Base-by-base conservation (phyloP, 495 filamentous ascomycete species). In the Hypoxylon fragiforme region DNA sequence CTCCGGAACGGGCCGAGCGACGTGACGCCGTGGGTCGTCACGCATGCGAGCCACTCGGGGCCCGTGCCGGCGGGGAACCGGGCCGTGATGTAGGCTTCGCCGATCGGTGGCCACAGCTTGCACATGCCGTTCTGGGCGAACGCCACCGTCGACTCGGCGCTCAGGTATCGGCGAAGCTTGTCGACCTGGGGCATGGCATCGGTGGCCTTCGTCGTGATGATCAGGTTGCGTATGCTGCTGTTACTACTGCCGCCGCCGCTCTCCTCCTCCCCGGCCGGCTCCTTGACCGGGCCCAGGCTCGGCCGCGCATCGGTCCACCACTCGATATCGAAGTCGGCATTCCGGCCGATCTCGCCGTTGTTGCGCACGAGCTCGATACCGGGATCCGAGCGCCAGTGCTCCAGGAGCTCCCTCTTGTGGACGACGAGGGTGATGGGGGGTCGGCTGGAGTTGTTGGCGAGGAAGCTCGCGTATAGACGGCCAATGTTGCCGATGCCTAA, bases 61-160 rank as follows among this genome's bases (percentile, higher is more conserved):
- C 86, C 87, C 15, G 84, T 73, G 0, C 61, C 71, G 9, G 50
- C 50, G 3, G 78, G 73, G 26, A 63, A 71, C 13, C 70, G 56
- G 20, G 54, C 41, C 2, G 18, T 30, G 13, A 57, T 60, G 42
- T 74, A 74, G 7, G 42, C 20, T 5, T 52, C 50, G 5, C 71
- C 71, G 55, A 89, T 75, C 3, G 87, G 81, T 59, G 91, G 92
- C 40, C 91, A 70, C 5, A 79, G 62, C 44, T 77, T 65, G 50
- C 69, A 91, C 85, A 95, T 86, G 14, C 90, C 91, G 54, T 95
- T 95, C 59, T 95, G 91, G 14, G 90, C 63, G 36, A 96, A 86
- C 8, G 87, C 71, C 21, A 96, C 79, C 0, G 88, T 87, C 7
- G 86, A 88, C 1, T 76, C 65, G 3, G 67, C 62, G 3, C 68